phyloP scores from a whole-genome alignment of 495 filamentous ascomycete genomes.

The Aspergillus sclerotioniger region DNA sequence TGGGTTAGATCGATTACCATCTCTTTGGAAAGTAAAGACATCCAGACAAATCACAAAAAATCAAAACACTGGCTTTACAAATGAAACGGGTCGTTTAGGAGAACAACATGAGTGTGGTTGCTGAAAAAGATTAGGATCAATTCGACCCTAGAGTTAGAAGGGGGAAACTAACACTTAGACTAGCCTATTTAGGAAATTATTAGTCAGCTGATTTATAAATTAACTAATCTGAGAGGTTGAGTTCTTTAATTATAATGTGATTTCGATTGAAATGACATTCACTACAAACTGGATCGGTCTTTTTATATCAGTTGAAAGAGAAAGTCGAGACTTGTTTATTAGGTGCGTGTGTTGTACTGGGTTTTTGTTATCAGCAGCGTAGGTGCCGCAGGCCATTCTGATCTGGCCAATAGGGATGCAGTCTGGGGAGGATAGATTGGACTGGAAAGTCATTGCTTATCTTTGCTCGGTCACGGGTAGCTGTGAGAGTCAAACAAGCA shows the following conservation, averaged over 20 bases:
- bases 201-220: constrained; percentile 1
- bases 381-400: background rate
- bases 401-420: background rate
- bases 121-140: too few relatives aligned
- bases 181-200: background rate
- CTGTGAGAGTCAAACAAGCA: too few relatives aligned
- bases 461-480: background rate
- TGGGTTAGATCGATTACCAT: constrained; percentile 27
- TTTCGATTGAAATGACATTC: background rate
- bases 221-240: background rate
- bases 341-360: too few relatives aligned
- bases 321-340: too few relatives aligned
- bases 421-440: background rate
- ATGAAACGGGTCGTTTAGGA: too few relatives aligned
- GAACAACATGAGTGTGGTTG: too few relatives aligned
- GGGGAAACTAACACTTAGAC: background rate
- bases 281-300: too few relatives aligned
- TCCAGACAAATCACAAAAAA: background rate
- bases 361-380: too few relatives aligned
- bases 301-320: too few relatives aligned
- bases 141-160: too few relatives aligned
- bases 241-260: background rate
- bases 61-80: background rate
- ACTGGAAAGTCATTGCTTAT: too few relatives aligned
- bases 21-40: background rate